Conservation (phyloP, 202 grass and related monocot species). For the Dendrocalamus latiflorus region DNA sequence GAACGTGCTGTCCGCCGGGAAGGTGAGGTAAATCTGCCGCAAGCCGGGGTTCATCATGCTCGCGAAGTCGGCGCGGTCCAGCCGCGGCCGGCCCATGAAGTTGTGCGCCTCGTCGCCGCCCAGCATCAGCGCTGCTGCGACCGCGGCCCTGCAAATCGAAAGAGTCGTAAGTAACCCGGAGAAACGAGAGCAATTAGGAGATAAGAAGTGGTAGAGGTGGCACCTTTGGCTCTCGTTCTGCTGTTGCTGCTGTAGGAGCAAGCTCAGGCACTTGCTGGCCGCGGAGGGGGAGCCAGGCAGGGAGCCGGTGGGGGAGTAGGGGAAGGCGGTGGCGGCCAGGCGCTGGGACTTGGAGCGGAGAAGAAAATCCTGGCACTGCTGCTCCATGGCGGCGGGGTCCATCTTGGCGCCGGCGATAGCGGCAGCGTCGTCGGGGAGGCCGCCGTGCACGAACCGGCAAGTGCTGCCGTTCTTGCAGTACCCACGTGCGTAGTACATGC, state of each 20-base stretch:
- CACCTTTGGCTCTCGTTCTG: slow-evolving; percentile 86
- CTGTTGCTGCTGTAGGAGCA: slow-evolving; percentile 65
- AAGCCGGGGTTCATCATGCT: slow-evolving; percentile 77
- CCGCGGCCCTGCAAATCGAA: slow-evolving; percentile 33
- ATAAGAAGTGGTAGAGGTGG: background rate
- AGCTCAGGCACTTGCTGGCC: slow-evolving; percentile 62
- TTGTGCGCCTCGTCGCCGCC: slow-evolving; percentile 80
- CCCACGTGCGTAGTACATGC: slow-evolving; percentile 81
- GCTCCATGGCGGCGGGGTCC: slow-evolving; percentile 39
- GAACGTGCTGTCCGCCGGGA: slow-evolving; percentile 97
- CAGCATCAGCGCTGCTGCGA: slow-evolving; percentile 65
- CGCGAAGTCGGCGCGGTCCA: slow-evolving; percentile 59
- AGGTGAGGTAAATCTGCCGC: slow-evolving; percentile 99
- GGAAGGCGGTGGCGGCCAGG: slow-evolving; percentile 47
- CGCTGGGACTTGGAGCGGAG: slow-evolving; percentile 79
- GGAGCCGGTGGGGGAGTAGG: slow-evolving; percentile 77
- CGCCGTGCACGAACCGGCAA: slow-evolving; percentile 76
- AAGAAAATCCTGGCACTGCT: slow-evolving; percentile 76
- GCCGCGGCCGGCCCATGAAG: slow-evolving; percentile 63
- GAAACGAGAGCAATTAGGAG: background rate
- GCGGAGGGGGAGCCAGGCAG: slow-evolving; percentile 73
- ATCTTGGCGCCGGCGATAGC: slow-evolving; percentile 21
- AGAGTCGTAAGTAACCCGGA: background rate
- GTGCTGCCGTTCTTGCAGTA: slow-evolving; percentile 88
- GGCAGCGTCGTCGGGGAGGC: slow-evolving; percentile 52